Evolutionary conservation across 2,329 filamentous ascomycete species (phyloP).

Genomic region (Thielaviopsis ethacetica): DNA sequence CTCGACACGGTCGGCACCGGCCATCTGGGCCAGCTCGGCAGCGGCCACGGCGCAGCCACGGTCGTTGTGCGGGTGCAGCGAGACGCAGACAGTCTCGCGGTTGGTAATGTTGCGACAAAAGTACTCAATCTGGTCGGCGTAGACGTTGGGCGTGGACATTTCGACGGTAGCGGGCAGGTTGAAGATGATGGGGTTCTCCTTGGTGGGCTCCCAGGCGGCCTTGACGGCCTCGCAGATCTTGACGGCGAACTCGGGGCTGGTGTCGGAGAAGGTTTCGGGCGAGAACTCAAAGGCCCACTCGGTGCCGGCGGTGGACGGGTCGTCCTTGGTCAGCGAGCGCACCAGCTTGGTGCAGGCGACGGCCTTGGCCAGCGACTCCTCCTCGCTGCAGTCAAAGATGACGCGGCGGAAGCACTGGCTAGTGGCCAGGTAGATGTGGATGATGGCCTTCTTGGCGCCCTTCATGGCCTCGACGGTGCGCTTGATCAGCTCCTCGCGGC

Average conservation of each 20-base stretch:
- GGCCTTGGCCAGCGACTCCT: constrained; percentile 66
- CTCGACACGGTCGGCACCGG: constrained; percentile 84
- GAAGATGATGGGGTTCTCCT: constrained; percentile 76
- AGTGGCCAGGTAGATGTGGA: constrained; percentile 92
- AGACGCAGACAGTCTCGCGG: constrained; percentile 74
- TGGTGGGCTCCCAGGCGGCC: constrained; percentile 73
- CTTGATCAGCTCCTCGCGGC: constrained; percentile 76
- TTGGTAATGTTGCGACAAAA: constrained; percentile 78
- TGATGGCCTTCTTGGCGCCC: constrained; percentile 81
- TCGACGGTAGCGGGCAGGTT: constrained; percentile 95
- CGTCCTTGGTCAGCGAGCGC: constrained; percentile 74
- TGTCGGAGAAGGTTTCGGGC: constrained; percentile 83
- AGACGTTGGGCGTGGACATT: constrained; percentile 86
- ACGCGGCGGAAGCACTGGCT: constrained; percentile 89
- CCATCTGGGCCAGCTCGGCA: constrained; percentile 89
- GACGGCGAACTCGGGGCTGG: constrained; percentile 66
- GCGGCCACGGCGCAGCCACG: constrained; percentile 79
- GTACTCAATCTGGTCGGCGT: constrained; percentile 91
- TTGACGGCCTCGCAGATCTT: constrained; percentile 86
- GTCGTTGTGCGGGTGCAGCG: constrained; percentile 89
- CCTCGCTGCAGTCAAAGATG: constrained; percentile 74
- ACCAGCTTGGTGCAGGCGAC: constrained; percentile 76
- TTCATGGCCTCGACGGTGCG: constrained; percentile 77
- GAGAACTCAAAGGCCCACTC: constrained; percentile 71
- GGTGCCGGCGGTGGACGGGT: constrained; percentile 39